Evolutionary conservation across 2,329 filamentous ascomycete species (phyloP).

Genomic region (Ceratocystis colombiana): DNA sequence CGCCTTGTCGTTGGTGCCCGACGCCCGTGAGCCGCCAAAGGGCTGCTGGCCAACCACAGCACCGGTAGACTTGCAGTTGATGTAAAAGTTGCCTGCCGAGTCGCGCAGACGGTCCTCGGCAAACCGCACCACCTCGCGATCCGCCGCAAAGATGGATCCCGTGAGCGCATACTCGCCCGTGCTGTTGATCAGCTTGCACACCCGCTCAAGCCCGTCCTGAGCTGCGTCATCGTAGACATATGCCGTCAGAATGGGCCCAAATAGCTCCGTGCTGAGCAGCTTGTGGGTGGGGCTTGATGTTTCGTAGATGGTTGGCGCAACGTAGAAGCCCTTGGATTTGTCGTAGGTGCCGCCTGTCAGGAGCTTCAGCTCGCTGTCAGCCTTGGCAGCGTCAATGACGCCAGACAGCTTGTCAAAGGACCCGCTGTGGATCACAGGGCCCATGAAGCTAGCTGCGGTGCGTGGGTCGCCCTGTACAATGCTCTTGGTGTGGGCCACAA

Average conservation of each 20-base stretch:
- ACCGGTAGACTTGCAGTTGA: slow-evolving; percentile 73
- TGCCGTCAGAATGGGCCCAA: slow-evolving; percentile 64
- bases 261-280: slow-evolving; percentile 68
- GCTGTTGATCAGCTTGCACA: slow-evolving; percentile 55
- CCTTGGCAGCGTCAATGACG: slow-evolving; percentile 71
- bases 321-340: slow-evolving; percentile 67
- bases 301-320: slow-evolving; percentile 72
- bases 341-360: slow-evolving; percentile 69
- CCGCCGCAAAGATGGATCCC: slow-evolving; percentile 62
- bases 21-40: slow-evolving; percentile 58
- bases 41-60: slow-evolving; percentile 64
- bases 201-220: slow-evolving; percentile 46
- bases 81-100: slow-evolving; percentile 72
- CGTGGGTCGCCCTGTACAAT: slow-evolving; percentile 60
- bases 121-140: slow-evolving; percentile 53
- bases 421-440: slow-evolving; percentile 72
- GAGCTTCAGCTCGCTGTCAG: slow-evolving; percentile 60
- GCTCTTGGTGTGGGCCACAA: slow-evolving; percentile 58
- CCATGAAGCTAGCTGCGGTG: slow-evolving; percentile 69
- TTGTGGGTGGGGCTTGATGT: slow-evolving; percentile 64
- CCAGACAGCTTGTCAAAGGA: slow-evolving; percentile 71
- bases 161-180: slow-evolving; percentile 71
- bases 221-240: slow-evolving; percentile 67
- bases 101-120: slow-evolving; percentile 64
- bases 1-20: slow-evolving; percentile 65